phyloP scores from a whole-genome alignment of 352 stramenopile genomes.

The Globisporangium carolinianum region DNA sequence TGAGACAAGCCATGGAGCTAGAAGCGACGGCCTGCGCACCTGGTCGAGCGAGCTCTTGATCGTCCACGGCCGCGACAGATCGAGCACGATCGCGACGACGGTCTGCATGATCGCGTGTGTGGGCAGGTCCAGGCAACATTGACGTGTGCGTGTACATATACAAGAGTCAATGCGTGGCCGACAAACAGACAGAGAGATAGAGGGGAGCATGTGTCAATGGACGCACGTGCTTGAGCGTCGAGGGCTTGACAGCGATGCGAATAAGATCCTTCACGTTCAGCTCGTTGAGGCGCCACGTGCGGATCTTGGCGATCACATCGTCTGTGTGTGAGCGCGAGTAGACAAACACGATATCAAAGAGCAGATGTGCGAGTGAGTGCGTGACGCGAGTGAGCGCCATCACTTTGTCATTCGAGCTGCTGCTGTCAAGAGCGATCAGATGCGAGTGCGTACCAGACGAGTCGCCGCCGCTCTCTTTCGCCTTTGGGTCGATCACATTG shows the following conservation, averaged over 20 bases:
- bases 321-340: slow-evolving; percentile 17
- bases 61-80: slow-evolving; percentile 71
- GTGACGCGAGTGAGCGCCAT: background rate
- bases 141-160: too few species aligned
- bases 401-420: background rate
- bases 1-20: too few species aligned
- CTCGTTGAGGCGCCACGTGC: slow-evolving; percentile 74
- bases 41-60: slow-evolving; percentile 76
- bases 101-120: slow-evolving; percentile 21
- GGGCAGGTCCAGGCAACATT: too few species aligned
- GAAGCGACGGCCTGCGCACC: slow-evolving; percentile 10
- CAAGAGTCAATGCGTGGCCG: background rate
- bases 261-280: slow-evolving; percentile 62
- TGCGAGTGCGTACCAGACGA: slow-evolving; percentile 22
- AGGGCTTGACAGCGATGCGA: slow-evolving; percentile 51
- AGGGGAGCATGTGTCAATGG: background rate
- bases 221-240: slow-evolving; percentile 38
- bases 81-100: slow-evolving; percentile 55
- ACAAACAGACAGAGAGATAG: background rate
- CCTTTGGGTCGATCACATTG: slow-evolving; percentile 58
- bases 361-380: background rate
- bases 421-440: background rate
- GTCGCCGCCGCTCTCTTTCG: slow-evolving; percentile 38
- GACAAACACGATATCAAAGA: background rate
- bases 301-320: slow-evolving; percentile 70